Conservation (phyloP, 805 yeast species). For the Maudiozyma pseudohumilis region DNA sequence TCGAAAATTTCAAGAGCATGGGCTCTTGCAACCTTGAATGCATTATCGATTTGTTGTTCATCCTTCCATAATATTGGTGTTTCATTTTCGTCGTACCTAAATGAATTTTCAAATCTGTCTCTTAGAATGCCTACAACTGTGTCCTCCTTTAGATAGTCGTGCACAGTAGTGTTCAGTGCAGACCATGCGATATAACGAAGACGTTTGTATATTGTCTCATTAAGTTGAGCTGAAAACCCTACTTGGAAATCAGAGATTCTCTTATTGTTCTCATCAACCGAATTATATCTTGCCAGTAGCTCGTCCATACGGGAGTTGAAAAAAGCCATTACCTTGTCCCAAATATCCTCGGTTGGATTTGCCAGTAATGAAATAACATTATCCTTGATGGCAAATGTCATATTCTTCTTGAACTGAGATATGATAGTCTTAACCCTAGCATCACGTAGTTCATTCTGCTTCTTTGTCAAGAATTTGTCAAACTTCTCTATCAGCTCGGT, state of each 20-base stretch:
- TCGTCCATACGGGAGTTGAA: conserved; percentile 33
- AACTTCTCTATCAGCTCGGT: conserved; percentile 5
- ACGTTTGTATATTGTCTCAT: conserved; percentile 32
- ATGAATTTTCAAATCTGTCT: conserved; percentile 71
- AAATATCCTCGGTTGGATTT: conserved; percentile 41
- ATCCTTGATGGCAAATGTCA: conserved; percentile 40
- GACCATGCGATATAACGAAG: conserved; percentile 57
- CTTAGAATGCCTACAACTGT: conserved; percentile 55
- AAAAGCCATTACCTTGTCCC: conserved; percentile 47
- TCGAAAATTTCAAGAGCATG: conserved; percentile 51
- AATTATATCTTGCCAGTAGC: conserved; percentile 26
- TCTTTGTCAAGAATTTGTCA: conserved; percentile 21
- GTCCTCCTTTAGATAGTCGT: conserved; percentile 56
- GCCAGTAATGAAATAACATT: conserved; percentile 38
- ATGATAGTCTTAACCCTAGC: conserved; percentile 37
- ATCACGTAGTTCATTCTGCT: conserved; percentile 26
- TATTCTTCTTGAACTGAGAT: conserved; percentile 36
- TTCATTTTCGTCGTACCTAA: conserved; percentile 75
- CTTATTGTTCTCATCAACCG: conserved; percentile 14
- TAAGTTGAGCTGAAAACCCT: conserved; percentile 42
- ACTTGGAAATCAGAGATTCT: conserved; percentile 50
- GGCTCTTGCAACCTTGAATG: conserved; percentile 54
- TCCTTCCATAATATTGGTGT: conserved; percentile 76
- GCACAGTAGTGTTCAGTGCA: conserved; percentile 45
- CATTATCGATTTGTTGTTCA: conserved; percentile 58